Evolutionary conservation across 805 yeast genomes (phyloP), one percentile per base, ranked within the genome.

Genomic region (Grigorovia jiainica): DNA sequence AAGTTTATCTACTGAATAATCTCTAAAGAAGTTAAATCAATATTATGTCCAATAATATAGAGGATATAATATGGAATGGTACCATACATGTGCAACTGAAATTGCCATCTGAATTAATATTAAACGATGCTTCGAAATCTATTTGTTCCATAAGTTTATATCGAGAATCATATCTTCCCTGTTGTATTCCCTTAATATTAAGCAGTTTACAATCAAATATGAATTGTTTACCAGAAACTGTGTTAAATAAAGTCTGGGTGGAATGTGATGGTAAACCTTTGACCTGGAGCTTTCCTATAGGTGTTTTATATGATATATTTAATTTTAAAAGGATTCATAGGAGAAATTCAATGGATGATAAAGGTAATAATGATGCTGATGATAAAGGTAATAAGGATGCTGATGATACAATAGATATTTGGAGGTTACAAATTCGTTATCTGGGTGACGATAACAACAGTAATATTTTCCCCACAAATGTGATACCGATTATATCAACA

Each of bases 261-360:
- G 86, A 77, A 47, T 72, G 67, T 53, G 80, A 79, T 25, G 71
- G 64, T 4, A 76, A 70, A 1, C 87, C 92, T 0, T 47, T 87
- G 24, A 69, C 72, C 39, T 87, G 96, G 95, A 76, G 82, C 48
- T 65, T 76, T 47, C 95, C 95, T 0, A 58, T 79, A 1, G 95
- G 95, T 0, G 61, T 82, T 4, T 57, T 79, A 2, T 77, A 71
- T 53, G 95, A 86, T 50, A 33, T 36, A 38, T 17, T 27, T 9
- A 24, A 27, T 13, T 10, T 15, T 10, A 11, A 27, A 10, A 15
- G 11, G 31, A 13, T 27, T 13, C 7, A 3, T 7, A 15, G n/a
- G 11, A 27, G 31, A 27, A 6, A n/a, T 3, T 4, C 8, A 21
- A 21, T 21, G 8, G 24, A 10, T 3, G 31, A 27, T n/a, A 13